Evolutionary conservation across 148 eudicot genomes (phyloP), one percentile per base, ranked within the genome.

Genomic region (Silene latifolia): DNA sequence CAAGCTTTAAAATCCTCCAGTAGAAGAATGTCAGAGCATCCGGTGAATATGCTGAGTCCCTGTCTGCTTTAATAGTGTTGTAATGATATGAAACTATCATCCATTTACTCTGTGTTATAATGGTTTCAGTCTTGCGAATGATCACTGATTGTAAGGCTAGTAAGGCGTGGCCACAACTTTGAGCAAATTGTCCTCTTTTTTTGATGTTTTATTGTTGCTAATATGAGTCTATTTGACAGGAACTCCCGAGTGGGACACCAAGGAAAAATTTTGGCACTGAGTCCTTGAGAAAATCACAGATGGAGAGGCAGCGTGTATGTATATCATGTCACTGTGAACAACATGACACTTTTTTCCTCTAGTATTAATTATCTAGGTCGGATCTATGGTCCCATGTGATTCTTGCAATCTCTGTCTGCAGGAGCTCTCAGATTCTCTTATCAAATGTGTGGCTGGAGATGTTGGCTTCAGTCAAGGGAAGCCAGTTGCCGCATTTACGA

Each of bases 381-480:
- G 39, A 53, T 29, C 59, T 46, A 29, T 42, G 11, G 8, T 56
- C 54, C 32, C 1, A 8, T 23, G 32, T 27, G 64, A 71, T 24
- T 8, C 14, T 32, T 60, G 17, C n/a, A 21, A 72, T 72, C 14
- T 58, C 58, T 61, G 46, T 21, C 48, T 67, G 67, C 97, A 95
- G 98, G 98, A 92, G 76, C 87, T 81, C 63, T 74, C 85, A 51
- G 89, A 88, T 75, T 69, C 82, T 79, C 93, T 92, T 20, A 80
- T 95, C 42, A 82, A 76, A 66, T 89, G 91, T 75, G 90, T 90
- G 47, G 72, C 84, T 14, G 79, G 85, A 77, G 87, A 92, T 72
- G 79, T 90, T 84, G 99, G 99, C 54, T 95, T 86, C 82, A 86
- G 96, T 87, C 83, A 89, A 68, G 97, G 90, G 74, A 92, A 89